A percentile compares a stretch with the other conserved stretches of the same genome.
phyloP scores from a whole-genome alignment of 2,329 filamentous ascomycete species.

The Cytospora paraplurivora region DNA sequence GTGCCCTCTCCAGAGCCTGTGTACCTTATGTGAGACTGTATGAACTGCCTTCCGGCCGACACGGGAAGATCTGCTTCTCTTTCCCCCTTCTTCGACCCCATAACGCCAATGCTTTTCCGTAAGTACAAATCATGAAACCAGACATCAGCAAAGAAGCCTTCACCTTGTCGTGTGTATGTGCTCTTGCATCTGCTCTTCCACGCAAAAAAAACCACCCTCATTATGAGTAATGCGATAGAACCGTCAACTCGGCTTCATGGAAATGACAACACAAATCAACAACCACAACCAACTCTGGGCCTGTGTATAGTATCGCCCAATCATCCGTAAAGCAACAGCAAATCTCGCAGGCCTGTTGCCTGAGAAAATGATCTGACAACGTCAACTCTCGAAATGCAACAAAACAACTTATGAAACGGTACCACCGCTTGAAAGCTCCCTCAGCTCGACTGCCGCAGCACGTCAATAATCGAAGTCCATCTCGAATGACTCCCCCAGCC shows the following conservation, averaged over 20 bases:
- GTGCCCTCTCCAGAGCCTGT: not conserved
- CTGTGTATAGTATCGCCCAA: not conserved
- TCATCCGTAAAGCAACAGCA: slow-evolving; percentile 11
- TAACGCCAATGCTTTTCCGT: slow-evolving; percentile 25
- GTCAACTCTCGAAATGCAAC: not conserved
- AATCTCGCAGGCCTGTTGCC: not conserved
- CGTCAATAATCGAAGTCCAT: slow-evolving; percentile 27
- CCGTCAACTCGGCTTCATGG: not conserved
- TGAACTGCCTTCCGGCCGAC: not conserved
- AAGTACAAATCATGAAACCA: not conserved
- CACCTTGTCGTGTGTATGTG: not conserved
- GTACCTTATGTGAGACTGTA: not conserved
- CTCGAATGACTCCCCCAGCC: slow-evolving; percentile 27
- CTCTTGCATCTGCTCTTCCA: not conserved
- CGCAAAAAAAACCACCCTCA: not conserved
- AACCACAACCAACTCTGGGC: not conserved
- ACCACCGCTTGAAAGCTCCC: not conserved
- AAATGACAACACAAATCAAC: not conserved
- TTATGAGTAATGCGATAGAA: not conserved
- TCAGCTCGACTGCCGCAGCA: not conserved
- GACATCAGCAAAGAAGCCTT: not conserved
- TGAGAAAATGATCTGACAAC: not conserved
- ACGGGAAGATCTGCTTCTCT: not conserved
- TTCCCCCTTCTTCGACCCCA: not conserved
- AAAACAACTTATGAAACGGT: not conserved